Evolutionary conservation across 371 early-diverging fungal species (phyloP).

Genomic region (Catenaria anguillulae): DNA sequence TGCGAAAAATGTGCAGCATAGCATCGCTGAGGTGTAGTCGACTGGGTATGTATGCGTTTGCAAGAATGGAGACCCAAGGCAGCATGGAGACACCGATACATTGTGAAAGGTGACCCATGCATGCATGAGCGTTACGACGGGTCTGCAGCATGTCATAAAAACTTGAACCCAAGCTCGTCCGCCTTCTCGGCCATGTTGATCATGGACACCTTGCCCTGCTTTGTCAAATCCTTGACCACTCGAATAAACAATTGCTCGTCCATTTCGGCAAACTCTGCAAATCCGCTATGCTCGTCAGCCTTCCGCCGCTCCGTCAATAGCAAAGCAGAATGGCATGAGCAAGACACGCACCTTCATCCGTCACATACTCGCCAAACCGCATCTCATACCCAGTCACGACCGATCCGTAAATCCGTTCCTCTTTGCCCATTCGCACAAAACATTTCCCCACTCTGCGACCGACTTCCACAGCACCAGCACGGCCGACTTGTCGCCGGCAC

Average conservation of each 20-base stretch:
- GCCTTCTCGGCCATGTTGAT: background rate
- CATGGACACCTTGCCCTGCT: background rate
- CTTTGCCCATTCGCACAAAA: background rate
- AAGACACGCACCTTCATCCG: background rate
- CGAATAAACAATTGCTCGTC: background rate
- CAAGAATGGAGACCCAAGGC: no score
- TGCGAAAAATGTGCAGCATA: no score
- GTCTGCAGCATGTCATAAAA: no score
- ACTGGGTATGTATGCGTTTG: no score
- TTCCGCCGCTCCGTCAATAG: no score
- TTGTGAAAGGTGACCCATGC: no score
- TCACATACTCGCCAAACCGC: background rate
- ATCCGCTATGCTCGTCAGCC: no score
- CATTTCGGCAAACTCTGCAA: background rate
- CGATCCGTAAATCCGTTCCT: background rate
- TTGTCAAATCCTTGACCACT: background rate
- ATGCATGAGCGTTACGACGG: no score
- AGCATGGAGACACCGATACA: no score
- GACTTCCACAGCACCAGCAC: background rate
- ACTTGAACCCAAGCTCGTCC: constrained; percentile 1
- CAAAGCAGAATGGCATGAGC: no score
- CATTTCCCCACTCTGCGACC: background rate
- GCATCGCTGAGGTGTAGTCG: no score
- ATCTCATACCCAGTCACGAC: constrained; percentile 1
- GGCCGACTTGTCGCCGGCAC: background rate